phyloP scores from a whole-genome alignment of 257 asterid species.

The Gentiana dahurica region DNA sequence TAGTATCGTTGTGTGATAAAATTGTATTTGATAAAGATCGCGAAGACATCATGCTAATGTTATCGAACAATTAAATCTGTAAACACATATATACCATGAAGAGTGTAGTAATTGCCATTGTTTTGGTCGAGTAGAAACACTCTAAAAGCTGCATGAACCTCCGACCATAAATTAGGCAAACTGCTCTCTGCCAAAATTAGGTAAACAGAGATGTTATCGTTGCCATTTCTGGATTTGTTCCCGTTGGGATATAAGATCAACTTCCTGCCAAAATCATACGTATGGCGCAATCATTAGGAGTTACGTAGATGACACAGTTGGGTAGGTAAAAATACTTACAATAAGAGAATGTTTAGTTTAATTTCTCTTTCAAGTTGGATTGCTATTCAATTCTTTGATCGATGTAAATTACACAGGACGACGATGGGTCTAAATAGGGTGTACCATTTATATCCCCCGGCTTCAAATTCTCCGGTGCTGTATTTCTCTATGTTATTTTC shows the following conservation, averaged over 20 bases:
- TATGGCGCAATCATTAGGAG: no score
- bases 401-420: no score
- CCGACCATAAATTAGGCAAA: constrained; percentile 5
- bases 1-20: neutral
- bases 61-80: constrained; percentile 22
- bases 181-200: constrained; percentile 28
- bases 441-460: no score
- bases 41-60: no score
- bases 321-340: neutral
- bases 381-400: no score
- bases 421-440: neutral
- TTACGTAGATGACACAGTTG: no score
- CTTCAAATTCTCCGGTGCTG: constrained; percentile 3
- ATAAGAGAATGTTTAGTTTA: no score
- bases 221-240: no score
- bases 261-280: constrained; percentile 29
- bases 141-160: constrained; percentile 28
- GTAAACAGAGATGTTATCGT: constrained; percentile 8
- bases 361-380: no score
- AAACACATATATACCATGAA: constrained; percentile 11
- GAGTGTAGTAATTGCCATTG: constrained; percentile 27
- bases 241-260: constrained; percentile 17
- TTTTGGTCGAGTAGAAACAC: constrained; percentile 57
- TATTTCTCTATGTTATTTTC: constrained; percentile 38
- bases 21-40: no score